Conservation (phyloP, 129 eudicot genomes). For the sunflower (Helianthus annuus) region HanXRQr2.0-SUNRISE NC_035445.2:85199953-85200452, state of each 20-base stretch:
- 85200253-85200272: too few species aligned
- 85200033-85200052: slow-evolving; percentile 27
- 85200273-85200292: not conserved
- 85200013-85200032: slow-evolving; percentile 19
- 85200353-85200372: slow-evolving; percentile 11
- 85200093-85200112: not conserved
- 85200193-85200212: not conserved
- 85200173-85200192: not conserved
- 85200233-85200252: too few species aligned
- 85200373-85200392: slow-evolving; percentile 28
- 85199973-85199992: not conserved
- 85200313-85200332: not conserved
- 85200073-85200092: not conserved
- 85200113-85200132: not conserved
- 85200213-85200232: not conserved
- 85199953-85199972: not conserved
- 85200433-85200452: slow-evolving; percentile 40
- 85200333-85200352: not conserved
- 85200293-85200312: not conserved
- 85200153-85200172: too few species aligned
- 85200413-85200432: slow-evolving; percentile 26
- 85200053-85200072: slow-evolving; percentile 16
- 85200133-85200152: too few species aligned
- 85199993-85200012: not conserved
- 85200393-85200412: slow-evolving; percentile 31